Evolutionary conservation across 805 yeast genomes (phyloP).

Genomic region (Hyphopichia homilentoma): DNA sequence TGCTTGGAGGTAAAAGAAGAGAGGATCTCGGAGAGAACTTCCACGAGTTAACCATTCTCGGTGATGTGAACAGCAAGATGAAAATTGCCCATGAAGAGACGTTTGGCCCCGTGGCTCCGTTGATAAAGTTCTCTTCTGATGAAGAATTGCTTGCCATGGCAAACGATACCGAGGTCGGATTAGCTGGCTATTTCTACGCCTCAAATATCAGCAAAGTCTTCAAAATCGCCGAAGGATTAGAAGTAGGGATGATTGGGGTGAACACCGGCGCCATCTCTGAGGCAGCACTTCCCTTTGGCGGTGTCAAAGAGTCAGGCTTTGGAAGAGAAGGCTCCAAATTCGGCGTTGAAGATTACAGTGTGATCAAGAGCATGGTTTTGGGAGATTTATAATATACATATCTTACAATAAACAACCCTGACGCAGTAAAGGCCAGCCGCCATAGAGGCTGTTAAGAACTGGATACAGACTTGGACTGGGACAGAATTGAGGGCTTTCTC

Average conservation of each 20-base stretch:
- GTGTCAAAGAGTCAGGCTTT: slow-evolving; percentile 63
- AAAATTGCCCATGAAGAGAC: slow-evolving; percentile 65
- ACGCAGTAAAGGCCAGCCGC: too few species aligned
- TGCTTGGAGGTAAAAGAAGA: slow-evolving; percentile 57
- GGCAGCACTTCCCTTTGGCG: slow-evolving; percentile 58
- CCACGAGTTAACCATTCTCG: slow-evolving; percentile 65
- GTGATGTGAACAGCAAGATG: slow-evolving; percentile 58
- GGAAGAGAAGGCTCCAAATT: slow-evolving; percentile 66
- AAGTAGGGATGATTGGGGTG: slow-evolving; percentile 80
- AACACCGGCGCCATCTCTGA: slow-evolving; percentile 73
- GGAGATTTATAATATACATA: slow-evolving; percentile 18
- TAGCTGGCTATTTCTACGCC: slow-evolving; percentile 74
- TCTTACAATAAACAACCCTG: not conserved
- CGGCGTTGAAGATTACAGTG: slow-evolving; percentile 60
- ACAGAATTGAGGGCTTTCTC: too few species aligned
- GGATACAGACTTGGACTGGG: too few species aligned
- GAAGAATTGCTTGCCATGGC: slow-evolving; percentile 62
- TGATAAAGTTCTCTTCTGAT: slow-evolving; percentile 60
- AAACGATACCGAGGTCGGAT: slow-evolving; percentile 66
- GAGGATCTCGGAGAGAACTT: slow-evolving; percentile 58
- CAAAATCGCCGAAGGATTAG: slow-evolving; percentile 61
- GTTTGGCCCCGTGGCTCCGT: slow-evolving; percentile 76
- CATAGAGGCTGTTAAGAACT: too few species aligned
- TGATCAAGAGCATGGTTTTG: slow-evolving; percentile 59
- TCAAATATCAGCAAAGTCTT: slow-evolving; percentile 50